These are phyloP conservation scores for Acer campestre DNA, from an alignment of 345 rosid genomes.

Conservation along the genomic window DNA sequence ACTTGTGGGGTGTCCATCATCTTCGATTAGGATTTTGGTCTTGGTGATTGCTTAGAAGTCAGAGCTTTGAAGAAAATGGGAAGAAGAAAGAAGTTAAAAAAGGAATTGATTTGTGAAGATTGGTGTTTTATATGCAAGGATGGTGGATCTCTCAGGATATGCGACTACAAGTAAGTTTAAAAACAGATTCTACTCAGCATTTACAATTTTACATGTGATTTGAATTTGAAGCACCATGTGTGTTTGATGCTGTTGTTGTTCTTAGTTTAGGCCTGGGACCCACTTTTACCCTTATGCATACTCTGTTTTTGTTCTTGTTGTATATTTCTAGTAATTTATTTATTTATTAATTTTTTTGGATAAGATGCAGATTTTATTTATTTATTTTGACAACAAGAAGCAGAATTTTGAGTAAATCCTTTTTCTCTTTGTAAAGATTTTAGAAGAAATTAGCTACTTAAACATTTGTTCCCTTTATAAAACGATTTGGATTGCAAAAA, in stretches of 20 bases:
- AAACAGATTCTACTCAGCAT: not conserved
- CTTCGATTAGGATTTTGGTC: no score
- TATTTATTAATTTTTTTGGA: no score
- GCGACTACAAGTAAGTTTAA: slow-evolving; percentile 50
- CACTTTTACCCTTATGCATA: not conserved
- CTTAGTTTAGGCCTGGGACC: not conserved
- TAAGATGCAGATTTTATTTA: no score
- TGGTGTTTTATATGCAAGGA: slow-evolving; percentile 61
- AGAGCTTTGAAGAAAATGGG: slow-evolving; percentile 27
- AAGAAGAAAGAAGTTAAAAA: slow-evolving; percentile 22
- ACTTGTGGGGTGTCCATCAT: no score
- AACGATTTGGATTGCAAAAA: no score
- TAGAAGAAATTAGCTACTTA: no score
- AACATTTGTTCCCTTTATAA: not conserved
- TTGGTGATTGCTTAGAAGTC: no score
- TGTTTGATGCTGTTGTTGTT: not conserved
- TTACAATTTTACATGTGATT: not conserved
- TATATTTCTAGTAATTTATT: no score
- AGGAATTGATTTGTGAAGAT: slow-evolving; percentile 43
- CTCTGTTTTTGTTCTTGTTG: no score
- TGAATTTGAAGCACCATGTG: not conserved
- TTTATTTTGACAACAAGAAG: no score
- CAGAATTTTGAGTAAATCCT: no score
- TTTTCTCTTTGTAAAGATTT: no score
- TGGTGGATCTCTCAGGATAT: slow-evolving; percentile 51